Conservation (phyloP, 805 yeast species). For the Yarrowia deformans region DNA sequence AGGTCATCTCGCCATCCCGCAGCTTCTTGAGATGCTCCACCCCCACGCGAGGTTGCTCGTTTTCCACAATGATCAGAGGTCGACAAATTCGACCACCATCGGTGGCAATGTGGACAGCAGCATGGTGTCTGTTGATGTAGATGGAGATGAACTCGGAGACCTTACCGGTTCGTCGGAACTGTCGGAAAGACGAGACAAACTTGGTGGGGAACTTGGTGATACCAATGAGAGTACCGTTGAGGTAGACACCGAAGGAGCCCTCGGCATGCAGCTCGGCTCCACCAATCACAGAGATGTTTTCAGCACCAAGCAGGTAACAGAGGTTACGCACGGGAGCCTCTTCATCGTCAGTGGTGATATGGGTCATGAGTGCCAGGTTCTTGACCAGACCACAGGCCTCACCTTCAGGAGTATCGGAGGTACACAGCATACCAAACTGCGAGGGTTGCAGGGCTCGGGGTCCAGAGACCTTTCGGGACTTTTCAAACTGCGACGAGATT, state of each 20-base stretch:
- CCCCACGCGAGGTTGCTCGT: slow-evolving; percentile 72
- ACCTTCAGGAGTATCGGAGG: slow-evolving; percentile 99
- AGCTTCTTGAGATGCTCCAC: slow-evolving; percentile 72
- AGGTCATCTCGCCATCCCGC: slow-evolving; percentile 74
- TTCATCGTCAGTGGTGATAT: slow-evolving; percentile 97
- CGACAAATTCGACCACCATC: slow-evolving; percentile 99
- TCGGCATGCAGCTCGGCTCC: slow-evolving; percentile 79
- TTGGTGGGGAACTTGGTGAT: slow-evolving; percentile 84
- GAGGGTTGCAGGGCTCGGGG: slow-evolving; percentile 99
- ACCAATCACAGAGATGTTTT: slow-evolving; percentile 79
- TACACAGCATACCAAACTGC: slow-evolving; percentile 98
- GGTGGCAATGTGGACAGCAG: slow-evolving; percentile 95
- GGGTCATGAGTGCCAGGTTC: slow-evolving; percentile 97
- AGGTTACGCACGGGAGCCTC: slow-evolving; percentile 83
- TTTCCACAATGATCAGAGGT: slow-evolving; percentile 86
- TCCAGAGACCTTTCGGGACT: slow-evolving; percentile 96
- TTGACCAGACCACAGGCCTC: slow-evolving; percentile 99
- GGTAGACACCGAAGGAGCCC: slow-evolving; percentile 82
- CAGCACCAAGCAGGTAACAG: slow-evolving; percentile 87
- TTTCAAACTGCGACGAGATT: slow-evolving; percentile 98
- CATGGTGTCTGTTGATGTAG: slow-evolving; percentile 86
- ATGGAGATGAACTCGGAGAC: slow-evolving; percentile 91
- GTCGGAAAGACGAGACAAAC: slow-evolving; percentile 81
- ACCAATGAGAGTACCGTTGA: slow-evolving; percentile 95
- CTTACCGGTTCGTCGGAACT: slow-evolving; percentile 80